Conservation (phyloP, 2,329 filamentous ascomycete species). For the Arthrobotrys conoides region DNA sequence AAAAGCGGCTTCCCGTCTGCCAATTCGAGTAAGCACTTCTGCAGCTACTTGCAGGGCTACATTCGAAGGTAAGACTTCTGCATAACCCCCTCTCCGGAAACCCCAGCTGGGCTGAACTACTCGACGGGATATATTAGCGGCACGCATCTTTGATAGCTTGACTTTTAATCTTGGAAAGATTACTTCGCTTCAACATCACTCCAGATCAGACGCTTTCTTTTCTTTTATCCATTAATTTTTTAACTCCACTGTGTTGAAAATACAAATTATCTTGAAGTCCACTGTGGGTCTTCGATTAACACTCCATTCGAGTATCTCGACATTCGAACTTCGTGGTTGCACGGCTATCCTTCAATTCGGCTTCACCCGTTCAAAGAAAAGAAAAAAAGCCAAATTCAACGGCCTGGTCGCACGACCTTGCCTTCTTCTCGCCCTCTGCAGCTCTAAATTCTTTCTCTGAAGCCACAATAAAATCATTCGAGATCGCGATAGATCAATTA, state of each 20-base stretch:
- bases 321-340: not conserved
- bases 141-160: slow-evolving; percentile 3
- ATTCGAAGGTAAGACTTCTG: slow-evolving; percentile 38
- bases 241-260: slow-evolving; percentile 4
- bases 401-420: slow-evolving; percentile 10
- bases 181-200: slow-evolving; percentile 25
- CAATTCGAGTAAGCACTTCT: slow-evolving; percentile 16
- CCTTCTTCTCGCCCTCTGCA: not conserved
- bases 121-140: slow-evolving; percentile 12
- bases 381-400: not conserved
- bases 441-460: not conserved
- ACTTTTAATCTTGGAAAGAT: slow-evolving; percentile 14
- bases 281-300: not conserved
- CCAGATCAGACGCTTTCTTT: no score
- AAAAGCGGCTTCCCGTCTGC: slow-evolving; percentile 12
- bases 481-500: no score
- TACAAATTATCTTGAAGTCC: slow-evolving; percentile 1
- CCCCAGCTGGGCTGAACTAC: slow-evolving; percentile 29
- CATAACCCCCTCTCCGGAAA: slow-evolving; percentile 33
- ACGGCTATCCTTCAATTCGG: not conserved
- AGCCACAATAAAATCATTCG: not conserved
- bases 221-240: slow-evolving; percentile 4
- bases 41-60: slow-evolving; percentile 27
- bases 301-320: not conserved
- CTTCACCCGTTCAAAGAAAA: not conserved